Percentiles rank a stretch among this genome's conserved stretches.
phyloP scores from a whole-genome alignment of 305 asterid species.

The Fraxinus paxiana region DNA sequence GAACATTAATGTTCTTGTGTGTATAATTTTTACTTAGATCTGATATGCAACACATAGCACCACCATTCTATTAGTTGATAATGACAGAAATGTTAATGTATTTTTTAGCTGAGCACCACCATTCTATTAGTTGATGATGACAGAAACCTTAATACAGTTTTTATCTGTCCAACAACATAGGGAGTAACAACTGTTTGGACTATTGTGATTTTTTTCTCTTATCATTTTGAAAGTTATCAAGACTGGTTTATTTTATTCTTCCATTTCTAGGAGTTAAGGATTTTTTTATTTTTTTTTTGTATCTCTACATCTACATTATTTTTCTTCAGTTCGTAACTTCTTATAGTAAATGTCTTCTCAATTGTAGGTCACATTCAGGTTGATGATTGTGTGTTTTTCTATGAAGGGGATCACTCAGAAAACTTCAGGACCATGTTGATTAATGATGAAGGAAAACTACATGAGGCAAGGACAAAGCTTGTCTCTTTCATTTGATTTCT shows the following conservation, averaged over 20 bases:
- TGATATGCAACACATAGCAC: background rate
- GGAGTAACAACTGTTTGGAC: background rate
- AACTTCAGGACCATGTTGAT: constrained; percentile 28
- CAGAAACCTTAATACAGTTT: constrained; percentile 5
- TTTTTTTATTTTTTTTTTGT: background rate
- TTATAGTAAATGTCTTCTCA: background rate
- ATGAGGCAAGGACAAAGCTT: constrained; percentile 37
- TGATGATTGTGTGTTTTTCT: constrained; percentile 18
- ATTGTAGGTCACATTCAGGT: constrained; percentile 17
- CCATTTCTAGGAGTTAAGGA: background rate
- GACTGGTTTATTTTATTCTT: background rate
- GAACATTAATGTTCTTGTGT: background rate
- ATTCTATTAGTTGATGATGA: background rate
- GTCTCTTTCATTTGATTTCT: constrained; percentile 7
- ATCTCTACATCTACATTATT: background rate
- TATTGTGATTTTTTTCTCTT: background rate
- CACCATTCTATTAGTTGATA: background rate
- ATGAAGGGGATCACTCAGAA: constrained; percentile 18
- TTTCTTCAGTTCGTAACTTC: background rate
- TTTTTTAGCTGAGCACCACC: background rate
- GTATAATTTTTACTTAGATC: background rate
- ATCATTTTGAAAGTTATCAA: background rate
- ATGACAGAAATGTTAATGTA: background rate
- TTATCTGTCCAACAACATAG: background rate
- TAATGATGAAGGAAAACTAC: constrained; percentile 35